Percentiles rank a stretch among this genome's conserved stretches.
These are phyloP conservation scores for Sutorius eximius DNA, from an alignment of 1,284 basidiomycete species.

Conservation along the genomic window DNA sequence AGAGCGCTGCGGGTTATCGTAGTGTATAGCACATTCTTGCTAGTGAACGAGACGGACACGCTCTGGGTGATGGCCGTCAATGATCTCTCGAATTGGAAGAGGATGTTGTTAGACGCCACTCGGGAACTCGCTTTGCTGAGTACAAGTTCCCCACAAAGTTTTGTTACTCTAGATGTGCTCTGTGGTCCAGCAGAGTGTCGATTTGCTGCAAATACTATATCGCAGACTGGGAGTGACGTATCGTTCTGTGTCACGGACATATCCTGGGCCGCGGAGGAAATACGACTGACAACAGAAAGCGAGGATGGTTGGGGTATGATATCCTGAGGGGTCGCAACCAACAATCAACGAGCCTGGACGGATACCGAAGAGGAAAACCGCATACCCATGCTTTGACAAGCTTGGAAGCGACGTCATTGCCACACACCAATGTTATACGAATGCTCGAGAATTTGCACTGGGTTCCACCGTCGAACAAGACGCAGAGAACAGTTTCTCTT, in stretches of 20 bases:
- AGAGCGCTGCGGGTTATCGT: not conserved
- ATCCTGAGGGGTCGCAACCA: not conserved
- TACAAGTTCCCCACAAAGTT: conserved; percentile 1
- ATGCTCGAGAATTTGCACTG: conserved; percentile 12
- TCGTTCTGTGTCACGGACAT: not conserved
- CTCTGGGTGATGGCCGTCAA: conserved; percentile 10
- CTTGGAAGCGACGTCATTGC: not conserved
- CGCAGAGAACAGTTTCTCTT: not conserved
- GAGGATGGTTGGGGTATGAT: not conserved
- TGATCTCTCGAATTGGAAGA: conserved; percentile 6
- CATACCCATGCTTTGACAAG: not conserved
- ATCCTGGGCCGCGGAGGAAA: not conserved
- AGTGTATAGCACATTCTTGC: not conserved
- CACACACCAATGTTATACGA: conserved; percentile 1
- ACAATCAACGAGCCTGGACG: not conserved
- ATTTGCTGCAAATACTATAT: conserved; percentile 3
- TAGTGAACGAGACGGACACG: conserved; percentile 11
- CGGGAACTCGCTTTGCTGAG: not conserved
- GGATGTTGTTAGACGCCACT: not conserved
- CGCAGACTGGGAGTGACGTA: conserved; percentile 3
- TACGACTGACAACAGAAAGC: not conserved
- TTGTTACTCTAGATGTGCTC: not conserved
- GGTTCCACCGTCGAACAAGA: conserved; percentile 6
- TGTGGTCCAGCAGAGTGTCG: conserved; percentile 1
- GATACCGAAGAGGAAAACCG: not conserved